Conservation (phyloP, 2,329 filamentous ascomycete species). For the Talaromyces islandicus region DNA sequence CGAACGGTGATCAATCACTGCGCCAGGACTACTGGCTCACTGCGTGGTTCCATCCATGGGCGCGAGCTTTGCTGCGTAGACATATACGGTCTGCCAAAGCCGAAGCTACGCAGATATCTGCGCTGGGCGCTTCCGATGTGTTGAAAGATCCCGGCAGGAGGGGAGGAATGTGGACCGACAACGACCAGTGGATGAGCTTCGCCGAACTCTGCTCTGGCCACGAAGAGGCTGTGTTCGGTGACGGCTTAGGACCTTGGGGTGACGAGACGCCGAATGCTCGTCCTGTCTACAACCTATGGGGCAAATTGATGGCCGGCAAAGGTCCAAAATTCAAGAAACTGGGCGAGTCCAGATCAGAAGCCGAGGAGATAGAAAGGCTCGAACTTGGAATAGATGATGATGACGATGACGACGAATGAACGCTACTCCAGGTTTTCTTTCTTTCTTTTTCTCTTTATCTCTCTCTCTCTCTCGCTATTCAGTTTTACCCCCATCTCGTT, state of each 20-base stretch:
- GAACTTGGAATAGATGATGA: constrained; percentile 11
- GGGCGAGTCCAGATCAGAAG: constrained; percentile 9
- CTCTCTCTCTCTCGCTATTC: too few relatives aligned
- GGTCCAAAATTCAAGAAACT: constrained; percentile 15
- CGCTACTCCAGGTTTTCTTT: not conserved
- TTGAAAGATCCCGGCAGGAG: constrained; percentile 48
- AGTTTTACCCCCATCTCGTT: not conserved
- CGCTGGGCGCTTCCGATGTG: constrained; percentile 41
- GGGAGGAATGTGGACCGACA: constrained; percentile 50
- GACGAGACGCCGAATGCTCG: constrained; percentile 27
- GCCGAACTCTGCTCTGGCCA: constrained; percentile 42
- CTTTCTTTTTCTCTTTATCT: not conserved
- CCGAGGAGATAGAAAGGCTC: constrained; percentile 9
- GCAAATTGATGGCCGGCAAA: constrained; percentile 31
- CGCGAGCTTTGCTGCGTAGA: constrained; percentile 45
- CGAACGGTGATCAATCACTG: constrained; percentile 30
- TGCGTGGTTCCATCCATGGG: constrained; percentile 46
- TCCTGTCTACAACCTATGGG: constrained; percentile 35
- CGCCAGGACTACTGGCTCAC: constrained; percentile 35
- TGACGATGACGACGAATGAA: constrained; percentile 7
- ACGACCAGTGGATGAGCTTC: constrained; percentile 45
- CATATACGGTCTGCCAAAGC: constrained; percentile 41
- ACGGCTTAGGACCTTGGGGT: constrained; percentile 39
- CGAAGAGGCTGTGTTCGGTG: constrained; percentile 42
- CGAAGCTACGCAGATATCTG: constrained; percentile 36